Percentiles rank a stretch among this genome's conserved stretches.
phyloP scores from a whole-genome alignment of 2,329 filamentous ascomycete genomes.

The Diplodia scrobiculata region DNA sequence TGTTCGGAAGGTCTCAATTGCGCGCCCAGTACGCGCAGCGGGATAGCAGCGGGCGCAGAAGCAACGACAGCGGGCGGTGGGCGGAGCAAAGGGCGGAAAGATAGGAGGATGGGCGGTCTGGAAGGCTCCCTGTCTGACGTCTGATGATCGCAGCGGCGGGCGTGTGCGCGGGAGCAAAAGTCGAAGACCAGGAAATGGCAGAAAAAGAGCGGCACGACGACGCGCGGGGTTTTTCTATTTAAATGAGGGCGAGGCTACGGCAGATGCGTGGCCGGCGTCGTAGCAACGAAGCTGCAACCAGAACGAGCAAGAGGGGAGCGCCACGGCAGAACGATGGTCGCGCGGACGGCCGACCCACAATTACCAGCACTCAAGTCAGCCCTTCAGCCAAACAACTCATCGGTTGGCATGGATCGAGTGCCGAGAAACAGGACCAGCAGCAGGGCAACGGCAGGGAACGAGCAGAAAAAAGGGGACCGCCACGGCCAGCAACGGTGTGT shows the following conservation, averaged over 20 bases:
- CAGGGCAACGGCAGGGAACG: slow-evolving; percentile 4
- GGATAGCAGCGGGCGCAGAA: not conserved
- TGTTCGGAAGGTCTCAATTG: not conserved
- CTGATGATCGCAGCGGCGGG: not conserved
- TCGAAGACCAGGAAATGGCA: not conserved
- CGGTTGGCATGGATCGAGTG: slow-evolving; percentile 2
- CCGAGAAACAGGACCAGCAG: not conserved
- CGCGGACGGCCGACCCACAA: slow-evolving; percentile 14
- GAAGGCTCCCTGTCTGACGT: slow-evolving; percentile 9
- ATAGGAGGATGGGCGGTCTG: slow-evolving; percentile 23
- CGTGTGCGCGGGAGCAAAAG: not conserved
- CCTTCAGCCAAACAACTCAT: slow-evolving; percentile 19
- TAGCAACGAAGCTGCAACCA: not conserved
- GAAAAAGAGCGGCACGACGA: not conserved
- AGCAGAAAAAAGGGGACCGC: slow-evolving; percentile 9
- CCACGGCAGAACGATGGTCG: slow-evolving; percentile 18
- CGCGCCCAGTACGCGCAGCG: not conserved
- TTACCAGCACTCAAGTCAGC: slow-evolving; percentile 11
- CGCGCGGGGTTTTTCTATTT: not conserved
- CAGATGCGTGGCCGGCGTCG: slow-evolving; percentile 1
- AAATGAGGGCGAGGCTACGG: not conserved
- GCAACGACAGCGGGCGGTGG: not conserved
- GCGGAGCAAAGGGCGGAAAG: slow-evolving; percentile 10
- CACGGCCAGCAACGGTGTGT: slow-evolving; percentile 19
- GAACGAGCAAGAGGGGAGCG: not conserved